Evolutionary conservation across 2,329 filamentous ascomycete species (phyloP).

Genomic region (Beauveria asiatica): DNA sequence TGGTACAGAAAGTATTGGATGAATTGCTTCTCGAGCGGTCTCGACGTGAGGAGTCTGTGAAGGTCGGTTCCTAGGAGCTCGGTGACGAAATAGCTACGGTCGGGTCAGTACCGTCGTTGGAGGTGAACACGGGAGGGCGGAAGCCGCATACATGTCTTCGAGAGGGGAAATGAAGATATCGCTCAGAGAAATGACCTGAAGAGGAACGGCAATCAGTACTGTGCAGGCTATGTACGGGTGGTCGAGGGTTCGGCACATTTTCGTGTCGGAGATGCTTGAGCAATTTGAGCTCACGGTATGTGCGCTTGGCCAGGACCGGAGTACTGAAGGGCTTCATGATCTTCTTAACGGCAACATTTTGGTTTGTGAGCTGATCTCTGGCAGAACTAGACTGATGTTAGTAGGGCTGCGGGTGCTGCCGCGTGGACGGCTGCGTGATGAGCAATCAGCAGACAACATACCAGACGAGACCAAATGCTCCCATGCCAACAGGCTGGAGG

Average conservation of each 20-base stretch:
- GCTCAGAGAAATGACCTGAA: slow-evolving; percentile 88
- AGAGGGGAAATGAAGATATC: slow-evolving; percentile 99
- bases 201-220: slow-evolving; percentile 7
- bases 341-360: slow-evolving; percentile 98
- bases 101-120: slow-evolving; percentile 14
- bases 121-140: slow-evolving; percentile 14
- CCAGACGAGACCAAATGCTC: slow-evolving; percentile 97
- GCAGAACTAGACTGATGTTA: slow-evolving; percentile 59
- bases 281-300: slow-evolving; percentile 94
- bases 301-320: slow-evolving; percentile 94
- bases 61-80: slow-evolving; percentile 95
- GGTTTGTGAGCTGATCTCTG: slow-evolving; percentile 92
- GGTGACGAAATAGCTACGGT: slow-evolving; percentile 84
- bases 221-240: neutral
- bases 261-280: slow-evolving; percentile 95
- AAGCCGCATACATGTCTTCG: slow-evolving; percentile 77
- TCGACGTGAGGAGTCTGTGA: slow-evolving; percentile 86
- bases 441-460: slow-evolving; percentile 35
- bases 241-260: slow-evolving; percentile 54
- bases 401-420: neutral
- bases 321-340: slow-evolving; percentile 99
- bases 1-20: slow-evolving; percentile 99
- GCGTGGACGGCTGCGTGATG: neutral
- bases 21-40: slow-evolving; percentile 97
- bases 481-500: slow-evolving; percentile 97